Percentiles rank a stretch among this genome's conserved stretches.
These are phyloP conservation scores for Lecanicillium sp. DNA, from an alignment of 2,329 filamentous ascomycete species.

Conservation along the genomic window DNA sequence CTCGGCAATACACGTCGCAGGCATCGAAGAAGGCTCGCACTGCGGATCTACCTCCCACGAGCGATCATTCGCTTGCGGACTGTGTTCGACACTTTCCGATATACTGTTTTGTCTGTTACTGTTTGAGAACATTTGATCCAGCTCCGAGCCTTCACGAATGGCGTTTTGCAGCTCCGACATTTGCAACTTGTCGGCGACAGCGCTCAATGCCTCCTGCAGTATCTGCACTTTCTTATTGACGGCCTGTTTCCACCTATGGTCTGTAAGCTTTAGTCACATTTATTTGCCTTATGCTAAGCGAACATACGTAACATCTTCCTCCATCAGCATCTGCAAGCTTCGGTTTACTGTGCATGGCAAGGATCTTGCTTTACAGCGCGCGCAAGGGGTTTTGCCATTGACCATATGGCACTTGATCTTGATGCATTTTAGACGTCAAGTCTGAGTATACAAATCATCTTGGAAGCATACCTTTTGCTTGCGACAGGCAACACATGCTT, in stretches of 20 bases:
- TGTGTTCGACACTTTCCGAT: slow-evolving; percentile 8
- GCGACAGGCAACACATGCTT: slow-evolving; percentile 28
- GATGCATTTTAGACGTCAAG: background rate
- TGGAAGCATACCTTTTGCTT: slow-evolving; percentile 21
- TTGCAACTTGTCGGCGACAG: background rate
- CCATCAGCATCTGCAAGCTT: slow-evolving; percentile 30
- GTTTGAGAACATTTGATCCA: background rate
- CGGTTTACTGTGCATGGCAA: slow-evolving; percentile 31
- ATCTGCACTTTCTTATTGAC: slow-evolving; percentile 25
- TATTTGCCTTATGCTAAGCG: too few species aligned
- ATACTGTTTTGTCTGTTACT: slow-evolving; percentile 12
- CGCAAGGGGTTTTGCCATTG: slow-evolving; percentile 25
- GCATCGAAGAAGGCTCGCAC: slow-evolving; percentile 5
- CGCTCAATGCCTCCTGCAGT: slow-evolving; percentile 23
- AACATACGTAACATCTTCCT: slow-evolving; percentile 24
- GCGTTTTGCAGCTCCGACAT: background rate
- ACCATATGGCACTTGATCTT: slow-evolving; percentile 32
- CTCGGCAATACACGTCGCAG: slow-evolving; percentile 2
- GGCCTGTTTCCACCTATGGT: slow-evolving; percentile 30
- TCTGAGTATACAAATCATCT: background rate
- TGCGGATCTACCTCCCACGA: slow-evolving; percentile 4
- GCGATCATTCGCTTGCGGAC: background rate
- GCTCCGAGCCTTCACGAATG: background rate
- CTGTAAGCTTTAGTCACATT: too few species aligned
- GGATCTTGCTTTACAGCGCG: slow-evolving; percentile 27